phyloP scores from a whole-genome alignment of 306 rosid species.

The Fragaria nilgerrensis region DNA sequence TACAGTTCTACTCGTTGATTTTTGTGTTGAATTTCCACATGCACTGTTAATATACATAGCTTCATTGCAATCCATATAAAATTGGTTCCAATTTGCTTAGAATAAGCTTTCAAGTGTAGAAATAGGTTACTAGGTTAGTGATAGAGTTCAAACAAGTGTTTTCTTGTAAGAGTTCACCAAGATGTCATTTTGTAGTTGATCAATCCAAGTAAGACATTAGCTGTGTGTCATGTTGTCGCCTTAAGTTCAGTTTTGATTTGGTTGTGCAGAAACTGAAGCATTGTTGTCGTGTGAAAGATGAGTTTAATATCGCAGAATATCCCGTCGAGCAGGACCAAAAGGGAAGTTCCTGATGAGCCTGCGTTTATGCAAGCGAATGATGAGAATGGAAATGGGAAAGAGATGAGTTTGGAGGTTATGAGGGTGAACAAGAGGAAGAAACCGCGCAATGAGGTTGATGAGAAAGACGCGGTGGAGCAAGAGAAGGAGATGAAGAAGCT shows the following conservation, averaged over 20 bases:
- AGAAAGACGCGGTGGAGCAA: slow-evolving; percentile 40
- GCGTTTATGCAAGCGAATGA: slow-evolving; percentile 23
- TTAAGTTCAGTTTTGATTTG: background rate
- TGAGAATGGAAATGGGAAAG: slow-evolving; percentile 24
- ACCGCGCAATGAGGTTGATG: slow-evolving; percentile 34
- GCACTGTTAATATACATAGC: background rate
- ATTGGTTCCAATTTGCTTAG: background rate
- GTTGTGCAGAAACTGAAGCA: slow-evolving; percentile 31
- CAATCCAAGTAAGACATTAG: background rate
- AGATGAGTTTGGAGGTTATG: slow-evolving; percentile 23
- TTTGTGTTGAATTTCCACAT: background rate
- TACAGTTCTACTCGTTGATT: background rate
- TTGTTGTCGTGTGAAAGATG: slow-evolving; percentile 44
- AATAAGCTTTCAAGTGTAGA: background rate
- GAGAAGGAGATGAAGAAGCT: slow-evolving; percentile 72
- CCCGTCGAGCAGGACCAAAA: slow-evolving; percentile 31
- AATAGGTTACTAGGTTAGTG: background rate
- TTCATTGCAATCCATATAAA: background rate
- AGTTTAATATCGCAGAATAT: slow-evolving; percentile 77
- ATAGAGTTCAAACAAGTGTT: background rate
- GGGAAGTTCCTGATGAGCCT: slow-evolving; percentile 32
- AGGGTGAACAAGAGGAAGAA: slow-evolving; percentile 60
- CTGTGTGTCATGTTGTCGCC: background rate
- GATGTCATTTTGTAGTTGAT: background rate
- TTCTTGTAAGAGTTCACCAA: background rate